Percentiles rank a stretch among this genome's conserved stretches.
Evolutionary conservation across 495 filamentous ascomycete species (phyloP).

Genomic region (Umbilicaria muhlenbergii): DNA sequence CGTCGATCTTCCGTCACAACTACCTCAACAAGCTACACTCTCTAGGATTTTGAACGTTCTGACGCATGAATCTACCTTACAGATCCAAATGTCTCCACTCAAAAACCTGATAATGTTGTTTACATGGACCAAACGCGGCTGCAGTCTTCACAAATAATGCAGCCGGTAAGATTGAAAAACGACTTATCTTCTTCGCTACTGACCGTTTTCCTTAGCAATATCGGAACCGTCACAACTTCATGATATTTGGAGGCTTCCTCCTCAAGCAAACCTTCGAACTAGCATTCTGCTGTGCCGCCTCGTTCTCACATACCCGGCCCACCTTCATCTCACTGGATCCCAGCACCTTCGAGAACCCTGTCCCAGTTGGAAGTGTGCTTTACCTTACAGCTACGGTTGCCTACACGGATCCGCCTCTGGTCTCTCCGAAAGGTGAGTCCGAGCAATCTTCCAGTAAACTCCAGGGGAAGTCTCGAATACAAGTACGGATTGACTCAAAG

Average conservation of each 20-base stretch:
- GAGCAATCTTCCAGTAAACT: slow-evolving; percentile 19
- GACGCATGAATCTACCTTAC: too few species aligned
- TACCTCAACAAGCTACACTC: too few species aligned
- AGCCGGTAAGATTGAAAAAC: slow-evolving; percentile 27
- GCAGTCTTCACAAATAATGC: slow-evolving; percentile 66
- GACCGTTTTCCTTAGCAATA: slow-evolving; percentile 30
- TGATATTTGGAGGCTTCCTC: slow-evolving; percentile 81
- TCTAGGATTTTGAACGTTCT: too few species aligned
- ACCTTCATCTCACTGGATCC: slow-evolving; percentile 69
- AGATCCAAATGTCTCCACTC: slow-evolving; percentile 41
- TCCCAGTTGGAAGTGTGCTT: slow-evolving; percentile 68
- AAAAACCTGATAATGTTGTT: slow-evolving; percentile 45
- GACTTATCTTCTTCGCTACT: too few species aligned
- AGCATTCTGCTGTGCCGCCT: slow-evolving; percentile 76
- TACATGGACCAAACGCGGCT: slow-evolving; percentile 55
- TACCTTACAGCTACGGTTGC: slow-evolving; percentile 66
- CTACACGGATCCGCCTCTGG: slow-evolving; percentile 54
- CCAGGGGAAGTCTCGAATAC: slow-evolving; percentile 46
- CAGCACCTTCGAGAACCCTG: slow-evolving; percentile 69
- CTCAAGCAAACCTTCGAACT: slow-evolving; percentile 73
- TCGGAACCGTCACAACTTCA: slow-evolving; percentile 73
- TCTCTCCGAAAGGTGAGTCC: slow-evolving; percentile 15
- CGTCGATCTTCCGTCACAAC: too few species aligned
- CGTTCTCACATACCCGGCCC: slow-evolving; percentile 57
- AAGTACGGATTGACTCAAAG: slow-evolving; percentile 61